These are phyloP conservation scores for Zostera marina DNA, from an alignment of 116 monocot genomes.

Conservation along the genomic window DNA sequence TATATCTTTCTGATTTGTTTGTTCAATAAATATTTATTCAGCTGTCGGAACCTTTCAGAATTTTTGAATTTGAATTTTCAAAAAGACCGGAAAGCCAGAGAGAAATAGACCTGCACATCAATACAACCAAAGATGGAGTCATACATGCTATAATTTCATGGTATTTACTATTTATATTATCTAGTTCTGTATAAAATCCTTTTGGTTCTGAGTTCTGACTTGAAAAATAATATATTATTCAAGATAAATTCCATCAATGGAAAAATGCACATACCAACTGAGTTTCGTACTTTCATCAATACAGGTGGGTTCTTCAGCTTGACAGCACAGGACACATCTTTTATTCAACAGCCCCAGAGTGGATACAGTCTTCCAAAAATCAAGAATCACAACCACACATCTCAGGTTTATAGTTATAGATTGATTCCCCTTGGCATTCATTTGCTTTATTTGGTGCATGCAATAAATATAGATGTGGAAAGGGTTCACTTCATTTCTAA, in stretches of 20 bases:
- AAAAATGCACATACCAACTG: not conserved
- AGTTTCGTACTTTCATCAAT: slow-evolving; percentile 5
- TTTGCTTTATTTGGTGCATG: not conserved
- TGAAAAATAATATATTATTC: not conserved
- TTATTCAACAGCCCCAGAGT: slow-evolving; percentile 84
- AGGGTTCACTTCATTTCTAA: too few relatives aligned
- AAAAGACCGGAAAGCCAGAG: slow-evolving; percentile 65
- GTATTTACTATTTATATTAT: slow-evolving; percentile 21
- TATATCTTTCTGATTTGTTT: not conserved
- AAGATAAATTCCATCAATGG: not conserved
- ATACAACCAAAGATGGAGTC: slow-evolving; percentile 34
- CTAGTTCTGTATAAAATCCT: not conserved
- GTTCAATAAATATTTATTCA: slow-evolving; percentile 27
- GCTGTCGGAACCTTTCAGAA: slow-evolving; percentile 96
- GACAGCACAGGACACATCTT: slow-evolving; percentile 64
- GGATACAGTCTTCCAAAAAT: slow-evolving; percentile 25
- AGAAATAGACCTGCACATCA: slow-evolving; percentile 38
- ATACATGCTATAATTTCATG: slow-evolving; percentile 93
- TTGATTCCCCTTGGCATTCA: not conserved
- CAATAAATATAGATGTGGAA: too few relatives aligned
- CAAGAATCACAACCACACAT: not conserved
- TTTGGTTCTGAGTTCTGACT: not conserved
- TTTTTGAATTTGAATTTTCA: slow-evolving; percentile 97
- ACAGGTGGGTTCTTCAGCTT: slow-evolving; percentile 99
- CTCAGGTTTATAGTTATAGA: not conserved